These are phyloP conservation scores for Candida rishiriensis DNA, from an alignment of 805 yeast genomes.

Conservation along the genomic window DNA sequence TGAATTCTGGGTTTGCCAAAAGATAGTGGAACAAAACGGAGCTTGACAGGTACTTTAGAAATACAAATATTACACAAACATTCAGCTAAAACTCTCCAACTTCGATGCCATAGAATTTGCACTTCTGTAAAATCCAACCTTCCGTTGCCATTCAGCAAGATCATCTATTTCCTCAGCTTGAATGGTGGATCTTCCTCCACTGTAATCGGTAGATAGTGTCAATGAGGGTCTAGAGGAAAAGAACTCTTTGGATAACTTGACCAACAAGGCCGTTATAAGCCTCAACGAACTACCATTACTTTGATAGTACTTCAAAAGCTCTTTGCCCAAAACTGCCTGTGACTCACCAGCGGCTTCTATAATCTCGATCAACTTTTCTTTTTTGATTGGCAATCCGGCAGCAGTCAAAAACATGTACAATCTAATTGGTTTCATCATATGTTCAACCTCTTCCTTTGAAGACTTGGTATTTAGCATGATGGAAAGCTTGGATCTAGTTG, in stretches of 20 bases:
- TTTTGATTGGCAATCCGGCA: conserved; percentile 44
- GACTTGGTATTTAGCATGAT: conserved; percentile 37
- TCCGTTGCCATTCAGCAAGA: conserved; percentile 19
- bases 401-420: conserved; percentile 40
- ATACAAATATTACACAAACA: not conserved
- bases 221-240: conserved; percentile 3
- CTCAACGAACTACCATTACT: conserved; percentile 33
- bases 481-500: conserved; percentile 36
- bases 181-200: not conserved
- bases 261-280: conserved; percentile 19
- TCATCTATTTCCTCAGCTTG: conserved; percentile 5
- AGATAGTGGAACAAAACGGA: conserved; percentile 8
- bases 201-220: not conserved
- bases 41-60: not conserved
- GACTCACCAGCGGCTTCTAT: conserved; percentile 36
- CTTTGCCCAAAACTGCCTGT: conserved; percentile 34
- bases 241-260: conserved; percentile 16
- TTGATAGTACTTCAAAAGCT: conserved; percentile 38
- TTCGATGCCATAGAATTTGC: conserved; percentile 1
- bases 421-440: conserved; percentile 34
- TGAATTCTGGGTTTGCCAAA: conserved; percentile 63
- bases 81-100: conserved; percentile 2
- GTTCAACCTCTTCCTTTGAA: conserved; percentile 33
- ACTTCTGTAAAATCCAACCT: conserved; percentile 13
- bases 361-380: conserved; percentile 35